phyloP scores from a whole-genome alignment of 306 rosid genomes.

The Rosa multiflora region DNA sequence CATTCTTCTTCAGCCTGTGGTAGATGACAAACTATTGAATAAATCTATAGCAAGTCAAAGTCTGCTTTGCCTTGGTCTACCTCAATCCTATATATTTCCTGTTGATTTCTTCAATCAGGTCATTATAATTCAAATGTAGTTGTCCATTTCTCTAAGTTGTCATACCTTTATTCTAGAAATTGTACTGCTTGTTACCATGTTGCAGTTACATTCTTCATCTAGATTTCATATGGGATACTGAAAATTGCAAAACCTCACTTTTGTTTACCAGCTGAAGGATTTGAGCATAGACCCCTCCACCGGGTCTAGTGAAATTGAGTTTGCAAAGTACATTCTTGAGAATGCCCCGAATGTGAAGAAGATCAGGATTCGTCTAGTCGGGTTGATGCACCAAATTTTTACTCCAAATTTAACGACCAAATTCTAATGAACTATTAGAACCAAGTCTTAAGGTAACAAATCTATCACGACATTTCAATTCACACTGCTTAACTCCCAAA shows the following conservation, averaged over 20 bases:
- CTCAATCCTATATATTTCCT: neutral
- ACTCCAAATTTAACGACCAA: neutral
- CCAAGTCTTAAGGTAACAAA: neutral
- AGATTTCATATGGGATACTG: neutral
- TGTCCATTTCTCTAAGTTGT: neutral
- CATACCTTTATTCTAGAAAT: neutral
- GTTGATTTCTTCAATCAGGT: neutral
- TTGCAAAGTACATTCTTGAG: neutral
- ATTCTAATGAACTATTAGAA: too few species aligned
- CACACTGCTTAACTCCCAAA: neutral
- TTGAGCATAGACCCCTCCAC: neutral
- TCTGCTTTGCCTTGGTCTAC: neutral
- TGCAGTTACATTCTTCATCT: neutral
- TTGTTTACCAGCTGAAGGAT: neutral
- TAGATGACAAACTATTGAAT: neutral
- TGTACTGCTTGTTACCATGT: neutral
- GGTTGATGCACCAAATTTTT: neutral
- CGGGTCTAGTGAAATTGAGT: slow-evolving; percentile 8
- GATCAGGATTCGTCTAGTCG: neutral
- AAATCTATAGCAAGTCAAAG: neutral
- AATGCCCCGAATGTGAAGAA: slow-evolving; percentile 4
- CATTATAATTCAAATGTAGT: neutral
- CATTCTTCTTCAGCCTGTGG: neutral
- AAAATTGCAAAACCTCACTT: neutral
- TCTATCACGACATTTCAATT: neutral